Base-by-base conservation (phyloP, 257 asterid species). In the Haberlea rhodopensis region DNA sequence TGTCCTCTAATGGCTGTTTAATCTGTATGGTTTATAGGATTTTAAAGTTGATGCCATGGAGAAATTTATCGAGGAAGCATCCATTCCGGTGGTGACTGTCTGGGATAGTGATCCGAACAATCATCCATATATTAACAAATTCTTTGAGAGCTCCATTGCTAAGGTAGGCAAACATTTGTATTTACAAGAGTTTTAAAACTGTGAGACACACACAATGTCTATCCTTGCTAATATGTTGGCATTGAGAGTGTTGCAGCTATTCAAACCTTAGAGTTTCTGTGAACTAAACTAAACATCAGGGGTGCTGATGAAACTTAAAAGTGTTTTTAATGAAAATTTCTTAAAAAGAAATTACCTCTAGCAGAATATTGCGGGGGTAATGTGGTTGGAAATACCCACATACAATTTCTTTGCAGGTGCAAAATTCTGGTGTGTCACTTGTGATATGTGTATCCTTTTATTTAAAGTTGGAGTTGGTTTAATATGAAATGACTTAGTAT, bases 21-120 rank as follows among this genome's bases (percentile, higher is more conserved):
- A 43, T 52, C 23, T 48, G 4, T 61, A 7, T 63, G 57, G n/a
- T n/a, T 62, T 74, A 15, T 57, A 90, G 97, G 96, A 85, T 61
- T 85, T 90, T 61, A 57, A 82, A 3, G 77, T 82, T 5, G 88
- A 81, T 4, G 86, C 87, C 6, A 11, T 82, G 78, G 88, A 80
- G 81, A 85, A 85, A 70, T 90, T 90, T 69, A 78, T 90, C 53
- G 66, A 13, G 63, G 82, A 69, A 56, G 74, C 90, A 34, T 62
- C 81, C 32, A 24, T 79, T 57, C 97, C 97, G 10, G 10, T 56
- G 71, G 76, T 90, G 64, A 87, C 89, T 2, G 52, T 74, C 62
- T 87, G 90, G 80, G 69, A 84, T 61, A 73, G 54, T 28, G 87
- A 87, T 65, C 87, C 87, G 43, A 73, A 26, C 26, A 85, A 84